phyloP scores from a whole-genome alignment of 192 early-diverging fungal species.

The Glomus cerebriforme region DNA sequence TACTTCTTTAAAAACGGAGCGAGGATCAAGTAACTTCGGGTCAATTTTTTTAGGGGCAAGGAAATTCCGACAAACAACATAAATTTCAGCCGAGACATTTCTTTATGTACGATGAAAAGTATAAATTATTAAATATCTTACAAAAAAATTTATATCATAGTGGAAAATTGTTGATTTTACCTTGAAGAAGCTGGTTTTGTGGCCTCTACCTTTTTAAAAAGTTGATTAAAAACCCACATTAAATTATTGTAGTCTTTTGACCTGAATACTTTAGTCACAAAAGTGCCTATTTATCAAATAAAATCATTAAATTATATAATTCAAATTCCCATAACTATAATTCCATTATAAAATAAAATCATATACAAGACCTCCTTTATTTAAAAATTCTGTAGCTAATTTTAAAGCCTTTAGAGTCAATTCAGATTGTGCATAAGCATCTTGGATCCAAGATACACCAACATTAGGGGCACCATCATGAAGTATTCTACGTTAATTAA shows the following conservation, averaged over 20 bases:
- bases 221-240: slow-evolving; percentile 97
- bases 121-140: not conserved
- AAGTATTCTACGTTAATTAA: slow-evolving; percentile 62
- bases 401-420: slow-evolving; percentile 90
- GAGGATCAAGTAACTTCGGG: slow-evolving; percentile 88
- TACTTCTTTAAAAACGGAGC: slow-evolving; percentile 92
- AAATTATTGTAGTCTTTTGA: slow-evolving; percentile 99
- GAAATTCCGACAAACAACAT: slow-evolving; percentile 94
- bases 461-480: slow-evolving; percentile 99
- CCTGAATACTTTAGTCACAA: slow-evolving; percentile 98
- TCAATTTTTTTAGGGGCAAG: slow-evolving; percentile 95
- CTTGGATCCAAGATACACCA: slow-evolving; percentile 93
- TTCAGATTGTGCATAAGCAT: slow-evolving; percentile 95
- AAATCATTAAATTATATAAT: not conserved
- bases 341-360: not conserved
- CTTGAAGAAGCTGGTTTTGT: slow-evolving; percentile 95
- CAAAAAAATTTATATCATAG: not conserved
- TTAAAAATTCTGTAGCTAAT: slow-evolving; percentile 91
- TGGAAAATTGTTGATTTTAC: not conserved
- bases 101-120: slow-evolving; percentile 39
- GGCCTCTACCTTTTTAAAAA: slow-evolving; percentile 95
- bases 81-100: slow-evolving; percentile 99
- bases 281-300: slow-evolving; percentile 48
- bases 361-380: slow-evolving; percentile 69
- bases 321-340: not conserved